Conservation (phyloP, 2,329 filamentous ascomycete species). For the Penicillium sp. region DNA sequence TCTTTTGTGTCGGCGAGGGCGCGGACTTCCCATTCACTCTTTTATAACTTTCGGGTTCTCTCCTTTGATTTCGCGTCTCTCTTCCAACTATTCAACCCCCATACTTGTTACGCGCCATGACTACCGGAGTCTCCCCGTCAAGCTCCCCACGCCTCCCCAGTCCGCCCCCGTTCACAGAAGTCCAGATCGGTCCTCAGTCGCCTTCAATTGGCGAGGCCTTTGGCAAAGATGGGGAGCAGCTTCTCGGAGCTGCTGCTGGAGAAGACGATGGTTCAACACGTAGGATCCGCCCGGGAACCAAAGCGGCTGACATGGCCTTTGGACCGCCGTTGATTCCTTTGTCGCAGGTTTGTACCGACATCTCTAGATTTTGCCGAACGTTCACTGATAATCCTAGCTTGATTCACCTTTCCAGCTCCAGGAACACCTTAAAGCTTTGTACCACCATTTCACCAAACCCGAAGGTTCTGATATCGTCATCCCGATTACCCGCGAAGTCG, state of each 20-base stretch:
- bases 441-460: constrained; percentile 75
- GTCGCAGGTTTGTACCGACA: constrained; percentile 63
- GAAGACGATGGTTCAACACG: constrained; percentile 72
- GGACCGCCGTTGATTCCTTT: constrained; percentile 86
- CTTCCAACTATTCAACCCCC: constrained; percentile 3
- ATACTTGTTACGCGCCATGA: constrained; percentile 34
- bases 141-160: constrained; percentile 91
- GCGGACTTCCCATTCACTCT: constrained; percentile 18
- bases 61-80: constrained; percentile 14
- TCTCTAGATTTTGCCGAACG: too few species aligned
- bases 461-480: constrained; percentile 58
- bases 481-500: constrained; percentile 74
- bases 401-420: constrained; percentile 97
- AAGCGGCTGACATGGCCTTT: constrained; percentile 86
- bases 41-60: constrained; percentile 14
- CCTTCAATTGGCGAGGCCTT: constrained; percentile 64
- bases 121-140: constrained; percentile 54
- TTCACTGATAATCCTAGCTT: constrained; percentile 58
- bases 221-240: constrained; percentile 57
- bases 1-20: constrained; percentile 10
- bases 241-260: constrained; percentile 57
- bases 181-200: constrained; percentile 81
- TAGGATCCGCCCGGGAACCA: constrained; percentile 89
- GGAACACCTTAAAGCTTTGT: constrained; percentile 91
- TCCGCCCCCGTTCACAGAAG: constrained; percentile 90